Conservation (phyloP, 1,284 basidiomycete genomes). For the Inonotus hispidus region DNA sequence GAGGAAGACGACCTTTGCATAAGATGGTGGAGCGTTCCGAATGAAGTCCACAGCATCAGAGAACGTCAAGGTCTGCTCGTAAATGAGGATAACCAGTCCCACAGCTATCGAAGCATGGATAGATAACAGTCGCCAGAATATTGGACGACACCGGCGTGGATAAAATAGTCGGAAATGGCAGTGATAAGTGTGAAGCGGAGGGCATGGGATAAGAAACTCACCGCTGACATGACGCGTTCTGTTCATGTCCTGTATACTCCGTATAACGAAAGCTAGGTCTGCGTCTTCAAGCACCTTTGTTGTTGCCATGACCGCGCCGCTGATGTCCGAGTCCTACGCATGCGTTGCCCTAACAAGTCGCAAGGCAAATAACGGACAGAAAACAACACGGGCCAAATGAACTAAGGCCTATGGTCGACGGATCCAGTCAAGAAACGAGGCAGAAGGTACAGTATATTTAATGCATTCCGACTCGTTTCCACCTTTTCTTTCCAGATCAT, state of each 20-base stretch:
- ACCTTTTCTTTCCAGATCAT: no score
- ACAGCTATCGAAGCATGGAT: slow-evolving; percentile 23
- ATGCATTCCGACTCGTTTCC: no score
- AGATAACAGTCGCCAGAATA: no score
- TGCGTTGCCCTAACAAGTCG: no score
- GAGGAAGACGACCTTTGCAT: slow-evolving; percentile 21
- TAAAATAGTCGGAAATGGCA: not conserved
- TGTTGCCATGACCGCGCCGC: no score
- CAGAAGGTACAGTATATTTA: no score
- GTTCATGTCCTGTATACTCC: not conserved
- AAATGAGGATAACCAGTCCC: slow-evolving; percentile 23
- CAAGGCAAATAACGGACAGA: no score
- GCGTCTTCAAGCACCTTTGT: no score
- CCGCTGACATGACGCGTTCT: not conserved
- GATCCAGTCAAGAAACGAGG: no score
- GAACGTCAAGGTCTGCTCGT: slow-evolving; percentile 26
- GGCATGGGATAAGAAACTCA: not conserved
- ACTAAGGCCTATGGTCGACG: no score
- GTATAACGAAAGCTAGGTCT: not conserved
- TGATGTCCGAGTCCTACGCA: no score
- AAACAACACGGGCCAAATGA: no score
- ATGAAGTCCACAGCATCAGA: slow-evolving; percentile 23
- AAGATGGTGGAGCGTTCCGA: slow-evolving; percentile 21
- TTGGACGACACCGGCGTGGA: not conserved
- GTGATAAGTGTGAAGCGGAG: not conserved